Evolutionary conservation across 148 eudicot genomes (phyloP), one percentile per base, ranked within the genome.

Genomic region (Diospyros kaki): DNA sequence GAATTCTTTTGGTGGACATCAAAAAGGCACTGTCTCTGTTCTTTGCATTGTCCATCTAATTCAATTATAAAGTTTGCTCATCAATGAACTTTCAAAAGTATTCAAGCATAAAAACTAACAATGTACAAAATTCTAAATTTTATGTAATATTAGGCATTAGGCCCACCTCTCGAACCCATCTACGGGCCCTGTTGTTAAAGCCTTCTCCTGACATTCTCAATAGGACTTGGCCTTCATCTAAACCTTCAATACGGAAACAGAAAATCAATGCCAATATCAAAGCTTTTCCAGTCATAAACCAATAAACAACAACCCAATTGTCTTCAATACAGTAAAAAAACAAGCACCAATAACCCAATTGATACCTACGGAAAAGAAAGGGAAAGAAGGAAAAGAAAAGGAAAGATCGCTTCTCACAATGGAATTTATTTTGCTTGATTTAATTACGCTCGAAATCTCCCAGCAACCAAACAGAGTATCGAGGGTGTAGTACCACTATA

Each of bases 141-240:
- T 9, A 42, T 46, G 11, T n/a, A 60, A 4, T 62, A 14, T 28
- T 28, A 28, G 28, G 58, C 9, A 62, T 7, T 14, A 62, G 56
- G 58, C 68, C 61, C 58, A 61, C 76, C 76, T 50, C 55, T 68
- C 56, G n/a, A 50, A 73, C 76, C 68, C 68, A 73, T 62, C 8
- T 48, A 48, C 9, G 68, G 66, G 66, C 55, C 5, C 48, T 48
- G 48, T 14, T 44, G 13, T 72, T 42, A 43, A 46, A 43, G 52
- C 18, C 75, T 72, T 56, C 63, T 14, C 38, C 43, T 42, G 55
- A 71, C 64, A 72, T 72, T 18, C 50, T 43, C 56, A 28, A 18
- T 59, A 59, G 75, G 54, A 53, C 58, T 71, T 43, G 38, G 54
- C 15, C 52, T 72, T 58, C 75, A 58, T 66, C 75, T 59, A 59